Conservation (phyloP, 108 stramenopile species). For the Poteriospumella lacustris region DNA sequence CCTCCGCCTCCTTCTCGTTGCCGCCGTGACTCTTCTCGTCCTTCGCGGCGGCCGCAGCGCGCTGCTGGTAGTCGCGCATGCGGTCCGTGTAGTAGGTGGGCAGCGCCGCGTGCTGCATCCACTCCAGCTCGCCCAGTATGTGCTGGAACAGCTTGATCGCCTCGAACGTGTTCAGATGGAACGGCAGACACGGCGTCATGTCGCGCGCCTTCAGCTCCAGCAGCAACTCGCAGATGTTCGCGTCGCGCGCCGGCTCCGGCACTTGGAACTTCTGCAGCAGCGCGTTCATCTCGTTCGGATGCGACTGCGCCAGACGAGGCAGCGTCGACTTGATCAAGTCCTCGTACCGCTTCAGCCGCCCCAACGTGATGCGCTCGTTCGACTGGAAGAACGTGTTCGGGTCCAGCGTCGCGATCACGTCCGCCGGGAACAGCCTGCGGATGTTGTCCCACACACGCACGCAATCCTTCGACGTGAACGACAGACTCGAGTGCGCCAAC, state of each 20-base stretch:
- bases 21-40: slow-evolving; percentile 70
- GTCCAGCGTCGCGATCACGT: slow-evolving; percentile 71
- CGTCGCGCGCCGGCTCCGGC: neutral
- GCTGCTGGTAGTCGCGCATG: slow-evolving; percentile 65
- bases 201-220: slow-evolving; percentile 65
- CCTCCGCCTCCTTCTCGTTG: slow-evolving; percentile 80
- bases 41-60: slow-evolving; percentile 52
- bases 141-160: slow-evolving; percentile 93
- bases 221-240: slow-evolving; percentile 17
- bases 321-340: slow-evolving; percentile 76
- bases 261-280: slow-evolving; percentile 36
- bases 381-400: slow-evolving; percentile 86
- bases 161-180: slow-evolving; percentile 93
- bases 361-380: slow-evolving; percentile 83
- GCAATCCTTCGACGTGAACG: slow-evolving; percentile 92
- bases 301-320: slow-evolving; percentile 64
- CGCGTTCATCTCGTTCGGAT: slow-evolving; percentile 59
- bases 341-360: slow-evolving; percentile 93
- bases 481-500: slow-evolving; percentile 65
- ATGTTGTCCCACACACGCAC: slow-evolving; percentile 83
- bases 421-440: slow-evolving; percentile 65
- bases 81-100: slow-evolving; percentile 66
- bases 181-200: slow-evolving; percentile 88
- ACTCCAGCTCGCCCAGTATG: slow-evolving; percentile 76
- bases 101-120: slow-evolving; percentile 77